These are phyloP conservation scores for Fragilaria radians DNA, from an alignment of 108 stramenopile genomes.

Conservation along the genomic window DNA sequence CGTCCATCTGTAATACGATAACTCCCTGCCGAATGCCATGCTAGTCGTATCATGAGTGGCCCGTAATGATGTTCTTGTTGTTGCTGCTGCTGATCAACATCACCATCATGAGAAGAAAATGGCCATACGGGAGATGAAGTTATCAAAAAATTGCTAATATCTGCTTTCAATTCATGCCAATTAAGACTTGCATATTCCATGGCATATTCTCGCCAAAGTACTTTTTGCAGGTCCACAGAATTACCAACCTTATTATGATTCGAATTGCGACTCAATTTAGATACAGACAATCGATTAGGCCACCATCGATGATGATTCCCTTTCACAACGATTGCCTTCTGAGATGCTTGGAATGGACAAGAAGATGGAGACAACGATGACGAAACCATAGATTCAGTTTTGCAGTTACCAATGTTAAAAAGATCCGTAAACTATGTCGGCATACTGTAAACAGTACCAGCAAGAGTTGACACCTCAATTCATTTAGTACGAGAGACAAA, in stretches of 20 bases:
- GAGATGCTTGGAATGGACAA: no score
- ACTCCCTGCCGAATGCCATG: slow-evolving; percentile 67
- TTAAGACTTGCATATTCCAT: slow-evolving; percentile 37
- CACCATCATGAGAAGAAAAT: no score
- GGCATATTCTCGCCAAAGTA: slow-evolving; percentile 46
- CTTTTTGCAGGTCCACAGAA: no score
- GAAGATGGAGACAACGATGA: no score
- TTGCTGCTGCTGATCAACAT: no score
- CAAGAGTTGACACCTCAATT: no score
- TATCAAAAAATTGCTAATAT: slow-evolving; percentile 42
- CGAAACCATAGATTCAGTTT: no score
- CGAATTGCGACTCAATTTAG: slow-evolving; percentile 40
- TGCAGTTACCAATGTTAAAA: no score
- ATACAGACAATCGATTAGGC: slow-evolving; percentile 51
- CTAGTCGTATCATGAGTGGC: slow-evolving; percentile 57
- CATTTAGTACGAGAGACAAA: no score
- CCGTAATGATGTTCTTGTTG: slow-evolving; percentile 74
- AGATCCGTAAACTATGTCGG: no score
- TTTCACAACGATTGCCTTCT: no score
- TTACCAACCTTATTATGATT: slow-evolving; percentile 6
- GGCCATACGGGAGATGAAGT: slow-evolving; percentile 58
- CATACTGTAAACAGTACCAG: no score
- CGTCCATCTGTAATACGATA: slow-evolving; percentile 69
- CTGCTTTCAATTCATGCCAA: slow-evolving; percentile 34
- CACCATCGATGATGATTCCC: slow-evolving; percentile 64